Base-by-base conservation (phyloP, 1,139 yeast genomes). In the Pneumocystis canis region DNA sequence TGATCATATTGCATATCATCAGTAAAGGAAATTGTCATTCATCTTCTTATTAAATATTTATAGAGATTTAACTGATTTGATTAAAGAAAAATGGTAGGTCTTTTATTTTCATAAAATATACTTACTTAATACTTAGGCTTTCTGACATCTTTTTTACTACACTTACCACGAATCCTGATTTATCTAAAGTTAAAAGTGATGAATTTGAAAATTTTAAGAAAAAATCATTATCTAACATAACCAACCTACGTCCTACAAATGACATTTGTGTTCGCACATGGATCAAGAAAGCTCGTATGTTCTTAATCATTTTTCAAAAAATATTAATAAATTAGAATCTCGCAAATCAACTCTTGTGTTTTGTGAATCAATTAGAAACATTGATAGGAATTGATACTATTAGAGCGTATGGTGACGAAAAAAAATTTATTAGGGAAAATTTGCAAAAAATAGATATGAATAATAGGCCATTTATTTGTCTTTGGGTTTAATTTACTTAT, bases 401-500 rank as follows among this genome's bases (percentile, higher is more conserved):
- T 68, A 85, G 98, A 75, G 98, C 98, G 4, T 92, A 88, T 73
- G 97, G 97, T 68, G 92, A 89, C 70, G 96, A 89, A 72, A 80
- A 86, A 63, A 81, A 95, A 70, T 92, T 92, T 72, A 80, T 89
- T 78, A 81, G 81, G 69, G 90, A 88, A 70, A 92, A 90, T 73
- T 76, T 90, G 76, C 76, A 77, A 65, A 86, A 85, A 65, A 84
- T n/a, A 67, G 97, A 94, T 73, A 79, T 80, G 62, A 90, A 90
- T 74, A 89, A 88, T 73, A 80, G 88, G 69, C 97, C 98, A 7
- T 92, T 90, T 77, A 89, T 89, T 74, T 89, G 88, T 74, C 80
- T 92, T 74, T 92, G 98, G 98, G 89, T 89, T 64, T 84, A 94
- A 1, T 11, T 2, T 31, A 9, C 33, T 53, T 53, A 14, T 14